Percentiles rank a stretch among this genome's conserved stretches.
These are phyloP conservation scores for Dryadomyces quercivorus DNA, from an alignment of 2,329 filamentous ascomycete species.

Conservation along the genomic window DNA sequence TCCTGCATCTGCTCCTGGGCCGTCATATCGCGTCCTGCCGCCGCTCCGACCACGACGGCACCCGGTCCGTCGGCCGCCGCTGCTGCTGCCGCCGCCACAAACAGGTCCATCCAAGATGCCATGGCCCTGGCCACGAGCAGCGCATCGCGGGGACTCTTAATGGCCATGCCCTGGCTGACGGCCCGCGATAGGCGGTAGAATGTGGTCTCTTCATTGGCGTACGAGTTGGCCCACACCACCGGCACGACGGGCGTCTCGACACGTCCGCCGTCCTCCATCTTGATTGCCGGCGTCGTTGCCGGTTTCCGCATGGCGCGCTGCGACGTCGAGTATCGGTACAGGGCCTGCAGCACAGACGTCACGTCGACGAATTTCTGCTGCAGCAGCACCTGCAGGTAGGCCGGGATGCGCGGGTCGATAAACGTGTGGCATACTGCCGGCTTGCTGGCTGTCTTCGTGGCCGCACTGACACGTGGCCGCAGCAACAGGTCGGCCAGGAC, in stretches of 20 bases:
- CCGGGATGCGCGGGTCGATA: conserved; percentile 46
- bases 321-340: conserved; percentile 45
- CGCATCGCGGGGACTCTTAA: conserved; percentile 33
- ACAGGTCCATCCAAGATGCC: conserved; percentile 47
- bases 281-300: neutral
- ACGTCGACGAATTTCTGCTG: conserved; percentile 38
- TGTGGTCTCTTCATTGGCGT: conserved; percentile 71
- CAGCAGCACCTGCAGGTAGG: conserved; percentile 46
- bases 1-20: conserved; percentile 29
- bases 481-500: conserved; percentile 47
- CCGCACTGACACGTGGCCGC: conserved; percentile 27
- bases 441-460: neutral
- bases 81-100: conserved; percentile 36
- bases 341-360: conserved; percentile 38
- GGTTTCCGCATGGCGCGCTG: conserved; percentile 23
- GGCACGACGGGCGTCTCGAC: conserved; percentile 9
- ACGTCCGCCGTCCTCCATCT: neutral
- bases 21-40: conserved; percentile 5
- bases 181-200: conserved; percentile 87
- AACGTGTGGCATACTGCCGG: conserved; percentile 26
- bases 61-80: conserved; percentile 29
- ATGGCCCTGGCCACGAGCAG: conserved; percentile 36
- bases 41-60: conserved; percentile 15
- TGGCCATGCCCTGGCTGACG: conserved; percentile 47
- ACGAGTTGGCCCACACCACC: conserved; percentile 43